phyloP scores from a whole-genome alignment of 768 basidiomycete genomes.

The Lepiota venenata region DNA sequence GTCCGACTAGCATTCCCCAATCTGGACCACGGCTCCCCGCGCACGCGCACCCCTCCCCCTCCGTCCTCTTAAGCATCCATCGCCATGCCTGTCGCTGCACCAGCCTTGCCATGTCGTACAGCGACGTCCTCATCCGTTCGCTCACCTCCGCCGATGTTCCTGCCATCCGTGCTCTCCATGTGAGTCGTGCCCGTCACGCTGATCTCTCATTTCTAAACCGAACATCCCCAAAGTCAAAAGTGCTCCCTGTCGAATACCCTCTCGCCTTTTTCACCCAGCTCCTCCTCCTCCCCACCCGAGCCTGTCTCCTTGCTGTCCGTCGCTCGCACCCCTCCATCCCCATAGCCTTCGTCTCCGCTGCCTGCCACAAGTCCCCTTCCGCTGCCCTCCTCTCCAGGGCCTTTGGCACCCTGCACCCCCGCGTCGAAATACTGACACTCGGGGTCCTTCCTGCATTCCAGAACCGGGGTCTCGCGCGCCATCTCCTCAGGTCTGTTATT shows the following conservation, averaged over 20 bases:
- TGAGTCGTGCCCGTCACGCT: conserved; percentile 20
- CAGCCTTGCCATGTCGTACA: conserved; percentile 9
- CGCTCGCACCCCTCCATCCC: conserved; percentile 24
- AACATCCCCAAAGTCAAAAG: conserved; percentile 26
- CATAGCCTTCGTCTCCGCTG: conserved; percentile 44
- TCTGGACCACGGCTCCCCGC: not conserved
- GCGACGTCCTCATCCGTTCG: conserved; percentile 28
- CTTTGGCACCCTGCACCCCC: conserved; percentile 19
- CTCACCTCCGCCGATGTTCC: conserved; percentile 33
- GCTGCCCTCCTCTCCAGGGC: conserved; percentile 14
- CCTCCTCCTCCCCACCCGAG: conserved; percentile 34
- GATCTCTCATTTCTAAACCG: not conserved
- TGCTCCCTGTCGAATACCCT: conserved; percentile 39
- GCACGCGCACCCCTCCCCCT: conserved; percentile 6
- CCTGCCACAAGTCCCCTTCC: conserved; percentile 17
- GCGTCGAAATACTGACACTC: conserved; percentile 49
- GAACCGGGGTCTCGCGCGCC: conserved; percentile 39
- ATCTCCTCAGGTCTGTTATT: conserved; percentile 31
- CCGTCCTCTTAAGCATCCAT: too few species aligned
- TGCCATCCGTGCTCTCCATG: conserved; percentile 38
- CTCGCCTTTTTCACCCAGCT: conserved; percentile 44
- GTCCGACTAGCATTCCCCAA: conserved; percentile 14
- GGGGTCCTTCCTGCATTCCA: conserved; percentile 46
- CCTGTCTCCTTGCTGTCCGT: conserved; percentile 39
- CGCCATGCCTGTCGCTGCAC: too few species aligned